These are phyloP conservation scores for Eimeria praecox DNA, from an alignment of 169 alveolate genomes.

Conservation along the genomic window DNA sequence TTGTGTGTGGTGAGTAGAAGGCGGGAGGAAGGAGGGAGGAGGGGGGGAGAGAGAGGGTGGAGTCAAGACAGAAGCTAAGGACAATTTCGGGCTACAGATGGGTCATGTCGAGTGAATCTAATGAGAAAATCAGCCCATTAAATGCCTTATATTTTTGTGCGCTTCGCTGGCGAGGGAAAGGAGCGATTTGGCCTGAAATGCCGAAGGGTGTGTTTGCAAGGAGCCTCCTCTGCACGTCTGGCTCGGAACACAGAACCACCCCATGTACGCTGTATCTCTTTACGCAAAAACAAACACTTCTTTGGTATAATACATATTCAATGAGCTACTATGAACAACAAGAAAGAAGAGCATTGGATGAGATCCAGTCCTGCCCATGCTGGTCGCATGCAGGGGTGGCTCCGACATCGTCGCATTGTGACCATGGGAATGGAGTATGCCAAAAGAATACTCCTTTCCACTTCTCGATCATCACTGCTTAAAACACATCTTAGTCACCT, in stretches of 20 bases:
- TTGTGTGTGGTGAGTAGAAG: no score
- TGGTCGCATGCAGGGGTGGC: conserved; percentile 53
- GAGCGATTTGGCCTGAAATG: background rate
- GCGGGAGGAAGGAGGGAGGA: no score
- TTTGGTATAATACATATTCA: background rate
- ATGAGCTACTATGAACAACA: background rate
- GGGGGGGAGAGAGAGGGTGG: no score
- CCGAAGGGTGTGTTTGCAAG: background rate
- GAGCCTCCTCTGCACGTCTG: background rate
- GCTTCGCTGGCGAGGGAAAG: background rate
- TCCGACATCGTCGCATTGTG: conserved; percentile 9
- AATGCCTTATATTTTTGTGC: background rate
- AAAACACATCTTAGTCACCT: background rate
- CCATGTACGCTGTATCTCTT: background rate
- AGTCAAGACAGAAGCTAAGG: no score
- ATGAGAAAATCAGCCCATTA: background rate
- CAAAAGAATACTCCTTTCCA: background rate
- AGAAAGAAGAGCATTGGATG: background rate
- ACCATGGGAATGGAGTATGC: background rate
- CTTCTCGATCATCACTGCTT: background rate
- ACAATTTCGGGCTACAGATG: no score
- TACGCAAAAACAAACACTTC: background rate
- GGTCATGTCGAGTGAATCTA: background rate
- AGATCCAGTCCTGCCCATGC: background rate
- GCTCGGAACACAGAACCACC: background rate